A percentile compares a stretch with the other conserved stretches of the same genome.
These are phyloP conservation scores for Phytophthora podocarpi DNA, from an alignment of 352 stramenopile species.

Conservation along the genomic window DNA sequence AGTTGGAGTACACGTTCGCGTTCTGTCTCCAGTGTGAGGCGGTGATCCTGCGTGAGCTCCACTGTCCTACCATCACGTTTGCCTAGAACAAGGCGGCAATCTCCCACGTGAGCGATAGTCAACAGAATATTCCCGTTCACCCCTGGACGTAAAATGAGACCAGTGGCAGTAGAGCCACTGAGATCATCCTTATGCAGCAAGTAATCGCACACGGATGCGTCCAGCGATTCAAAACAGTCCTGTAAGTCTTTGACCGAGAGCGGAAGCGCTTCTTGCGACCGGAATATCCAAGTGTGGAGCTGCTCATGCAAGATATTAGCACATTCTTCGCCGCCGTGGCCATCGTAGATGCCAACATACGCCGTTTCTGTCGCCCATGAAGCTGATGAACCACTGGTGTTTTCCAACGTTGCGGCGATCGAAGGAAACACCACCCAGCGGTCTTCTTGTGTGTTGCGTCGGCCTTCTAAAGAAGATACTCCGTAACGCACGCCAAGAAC, in stretches of 20 bases:
- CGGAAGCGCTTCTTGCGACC: conserved; percentile 33
- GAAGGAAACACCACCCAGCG: conserved; percentile 63
- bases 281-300: conserved; percentile 73
- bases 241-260: conserved; percentile 34
- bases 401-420: conserved; percentile 32
- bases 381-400: not conserved
- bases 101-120: conserved; percentile 71
- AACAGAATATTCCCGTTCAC: conserved; percentile 24
- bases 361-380: conserved; percentile 29
- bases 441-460: conserved; percentile 80
- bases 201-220: conserved; percentile 73
- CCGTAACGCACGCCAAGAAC: conserved; percentile 45
- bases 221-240: conserved; percentile 63
- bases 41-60: conserved; percentile 74
- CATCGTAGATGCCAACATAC: conserved; percentile 86
- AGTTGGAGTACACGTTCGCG: conserved; percentile 53
- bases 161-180: conserved; percentile 82
- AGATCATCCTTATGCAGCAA: conserved; percentile 73
- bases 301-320: conserved; percentile 76
- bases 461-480: conserved; percentile 61
- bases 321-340: conserved; percentile 78
- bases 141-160: conserved; percentile 45
- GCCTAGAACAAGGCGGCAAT: conserved; percentile 72
- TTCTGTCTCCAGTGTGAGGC: conserved; percentile 54
- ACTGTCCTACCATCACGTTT: conserved; percentile 44